Base-by-base conservation (phyloP, 1,139 yeast species). In the Suhomyces coccinellae region DNA sequence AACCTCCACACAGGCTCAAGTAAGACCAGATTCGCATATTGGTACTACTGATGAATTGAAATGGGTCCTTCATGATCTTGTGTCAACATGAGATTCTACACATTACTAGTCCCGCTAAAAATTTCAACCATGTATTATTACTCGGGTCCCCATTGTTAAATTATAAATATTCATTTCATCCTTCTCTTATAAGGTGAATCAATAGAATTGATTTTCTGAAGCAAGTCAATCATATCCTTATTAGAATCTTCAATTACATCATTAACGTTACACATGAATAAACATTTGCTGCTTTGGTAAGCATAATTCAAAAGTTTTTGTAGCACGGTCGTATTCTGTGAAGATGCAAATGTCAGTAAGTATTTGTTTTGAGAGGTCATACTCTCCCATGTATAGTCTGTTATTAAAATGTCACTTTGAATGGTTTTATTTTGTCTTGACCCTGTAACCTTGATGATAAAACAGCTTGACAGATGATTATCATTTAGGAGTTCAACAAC, bases 31-130 rank as follows among this genome's bases (percentile, higher is more conserved):
- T 37, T 55, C 66, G 8, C 80, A 78, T 56, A 66, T 80, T 33
- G 91, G 91, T 6, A 73, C 84, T 0, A 75, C 80, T 22, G 86
- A 84, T 51, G 95, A 86, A 58, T 67, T 86, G 51, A 80, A 82
- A 54, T 82, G 89, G 87, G 70, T 85, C 43, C 72, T 86, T 36
- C 84, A 82, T 63, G 91, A 85, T 50, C 64, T 74, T 49, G 60
- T 71, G 11, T 59, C 73, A 6, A 66, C 68, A 66, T 69, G 58
- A 59, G 30, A 22, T 28, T 20, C n/a, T 31, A n/a, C 16, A 17
- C 41, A 28, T n/a, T 38, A 20, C n/a, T n/a, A 12, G 28, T 30
- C 27, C 15, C 15, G n/a, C 14, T 33, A 17, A 20, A 29, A 15
- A 14, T n/a, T 40, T 29, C 36, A 41, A 31, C 36, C 32, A 30